Evolutionary conservation across 2,329 filamentous ascomycete genomes (phyloP), one percentile per base, ranked within the genome.

Genomic region (Mariannaea sp.): DNA sequence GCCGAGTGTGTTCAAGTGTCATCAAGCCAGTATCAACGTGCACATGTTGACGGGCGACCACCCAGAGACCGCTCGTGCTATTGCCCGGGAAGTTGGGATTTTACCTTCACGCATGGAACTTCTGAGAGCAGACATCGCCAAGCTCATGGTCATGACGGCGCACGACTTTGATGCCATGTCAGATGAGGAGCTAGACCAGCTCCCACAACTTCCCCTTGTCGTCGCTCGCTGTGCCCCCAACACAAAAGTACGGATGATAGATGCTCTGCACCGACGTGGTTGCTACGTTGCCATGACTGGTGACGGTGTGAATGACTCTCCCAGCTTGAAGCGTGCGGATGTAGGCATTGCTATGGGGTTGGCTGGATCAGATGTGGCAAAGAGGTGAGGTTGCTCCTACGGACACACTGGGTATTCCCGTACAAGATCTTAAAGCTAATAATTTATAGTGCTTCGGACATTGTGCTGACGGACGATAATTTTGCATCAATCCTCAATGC

Each of bases 231-330:
- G 87, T 64, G 84, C 86, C 1, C 87, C 87, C 0, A 80, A 82
- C 45, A 90, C 87, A 8, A 90, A 90, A 67, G 86, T 88, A 5
- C 81, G 86, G 45, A 90, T 90, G 87, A 88, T 90, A 50, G 85
- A 88, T 55, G 86, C 87, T 7, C 79, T 90, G 3, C 86, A 89
- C 61, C 78, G 86, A 24, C 81, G 86, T 35, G 77, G 78, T 36
- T 74, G 76, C 14, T 89, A 85, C 67, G 84, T 81, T 36, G 86
- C 85, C 47, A 89, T 89, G 85, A 89, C 85, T 13, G 86, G 86
- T 50, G 86, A 89, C 56, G 86, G 86, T 24, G 86, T 89, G 48
- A 89, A 89, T 59, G 86, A 89, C 62, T 84, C 83, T 2, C 86
- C 86, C 1, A 86, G 84, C 14, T 73, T 89, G 30, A 86, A 87